A percentile compares a stretch with the other conserved stretches of the same genome.
Evolutionary conservation across 164 flowering plant genomes (phyloP).

Genomic region (Nymphaea colorata): DNA sequence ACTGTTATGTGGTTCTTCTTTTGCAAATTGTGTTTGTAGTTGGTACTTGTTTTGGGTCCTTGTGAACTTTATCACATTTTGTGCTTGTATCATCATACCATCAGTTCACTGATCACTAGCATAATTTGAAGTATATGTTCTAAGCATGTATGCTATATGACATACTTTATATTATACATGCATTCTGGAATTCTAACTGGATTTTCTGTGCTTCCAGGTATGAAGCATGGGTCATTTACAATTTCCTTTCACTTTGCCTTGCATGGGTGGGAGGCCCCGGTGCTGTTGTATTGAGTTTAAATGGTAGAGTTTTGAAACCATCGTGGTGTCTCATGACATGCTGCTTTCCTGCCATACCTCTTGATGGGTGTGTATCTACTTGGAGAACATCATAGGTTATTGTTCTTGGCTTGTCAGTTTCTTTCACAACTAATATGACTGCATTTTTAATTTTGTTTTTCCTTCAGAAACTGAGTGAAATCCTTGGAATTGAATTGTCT

Average conservation of each 20-base stretch:
- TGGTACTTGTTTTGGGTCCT: no score
- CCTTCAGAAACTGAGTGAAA: neutral
- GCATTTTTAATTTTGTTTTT: neutral
- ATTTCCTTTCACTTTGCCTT: conserved; percentile 84
- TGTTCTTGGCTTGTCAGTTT: neutral
- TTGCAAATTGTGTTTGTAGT: no score
- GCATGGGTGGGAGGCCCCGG: conserved; percentile 99
- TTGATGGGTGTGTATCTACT: conserved; percentile 75
- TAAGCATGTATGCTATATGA: no score
- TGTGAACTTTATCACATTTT: no score
- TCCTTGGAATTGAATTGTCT: neutral
- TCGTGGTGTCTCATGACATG: conserved; percentile 86
- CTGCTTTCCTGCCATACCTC: conserved; percentile 75
- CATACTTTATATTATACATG: neutral
- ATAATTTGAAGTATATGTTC: no score
- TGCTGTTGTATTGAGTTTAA: conserved; percentile 81
- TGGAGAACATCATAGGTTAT: neutral
- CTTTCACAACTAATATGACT: neutral
- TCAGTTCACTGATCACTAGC: no score
- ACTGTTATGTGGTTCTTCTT: no score
- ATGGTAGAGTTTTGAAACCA: conserved; percentile 77
- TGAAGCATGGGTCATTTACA: conserved; percentile 99
- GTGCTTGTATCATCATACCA: no score
- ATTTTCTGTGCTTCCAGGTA: conserved; percentile 44
- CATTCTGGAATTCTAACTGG: neutral